These are phyloP conservation scores for Vachellia collinsii DNA, from an alignment of 306 rosid genomes.

Conservation along the genomic window DNA sequence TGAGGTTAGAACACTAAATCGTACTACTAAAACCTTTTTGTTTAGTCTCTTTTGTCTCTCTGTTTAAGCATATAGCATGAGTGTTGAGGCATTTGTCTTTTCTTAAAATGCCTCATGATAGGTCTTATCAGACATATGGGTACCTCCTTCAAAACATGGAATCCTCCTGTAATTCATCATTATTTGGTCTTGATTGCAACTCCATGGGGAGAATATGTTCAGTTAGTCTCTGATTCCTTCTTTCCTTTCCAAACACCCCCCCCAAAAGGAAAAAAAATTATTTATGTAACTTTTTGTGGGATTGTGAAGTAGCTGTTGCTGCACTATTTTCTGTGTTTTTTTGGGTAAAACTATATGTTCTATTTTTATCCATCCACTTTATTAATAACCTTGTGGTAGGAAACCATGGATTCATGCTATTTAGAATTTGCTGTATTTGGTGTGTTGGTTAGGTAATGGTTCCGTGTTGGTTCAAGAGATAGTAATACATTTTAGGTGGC, in stretches of 20 bases:
- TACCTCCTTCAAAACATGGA: neutral
- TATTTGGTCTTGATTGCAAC: neutral
- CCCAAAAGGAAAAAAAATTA: neutral
- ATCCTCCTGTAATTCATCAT: neutral
- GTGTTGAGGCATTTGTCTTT: neutral
- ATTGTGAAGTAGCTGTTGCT: neutral
- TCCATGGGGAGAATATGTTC: neutral
- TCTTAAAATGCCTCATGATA: neutral
- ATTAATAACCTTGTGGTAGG: neutral
- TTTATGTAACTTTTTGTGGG: neutral
- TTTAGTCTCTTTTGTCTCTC: conserved; percentile 15
- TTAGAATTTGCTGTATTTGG: neutral
- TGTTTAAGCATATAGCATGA: neutral
- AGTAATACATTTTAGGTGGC: neutral
- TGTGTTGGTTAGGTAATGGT: conserved; percentile 11
- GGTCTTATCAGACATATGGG: neutral
- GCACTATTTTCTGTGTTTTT: neutral
- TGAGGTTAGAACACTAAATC: conserved; percentile 60
- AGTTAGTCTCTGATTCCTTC: neutral
- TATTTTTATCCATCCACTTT: neutral
- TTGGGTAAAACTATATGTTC: neutral
- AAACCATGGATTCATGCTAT: neutral
- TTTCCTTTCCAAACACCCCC: neutral
- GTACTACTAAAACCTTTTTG: conserved; percentile 3
- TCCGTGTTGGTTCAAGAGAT: conserved; percentile 14